Conservation (phyloP, 2,329 filamentous ascomycete species). For the Colletotrichum tabaci region DNA sequence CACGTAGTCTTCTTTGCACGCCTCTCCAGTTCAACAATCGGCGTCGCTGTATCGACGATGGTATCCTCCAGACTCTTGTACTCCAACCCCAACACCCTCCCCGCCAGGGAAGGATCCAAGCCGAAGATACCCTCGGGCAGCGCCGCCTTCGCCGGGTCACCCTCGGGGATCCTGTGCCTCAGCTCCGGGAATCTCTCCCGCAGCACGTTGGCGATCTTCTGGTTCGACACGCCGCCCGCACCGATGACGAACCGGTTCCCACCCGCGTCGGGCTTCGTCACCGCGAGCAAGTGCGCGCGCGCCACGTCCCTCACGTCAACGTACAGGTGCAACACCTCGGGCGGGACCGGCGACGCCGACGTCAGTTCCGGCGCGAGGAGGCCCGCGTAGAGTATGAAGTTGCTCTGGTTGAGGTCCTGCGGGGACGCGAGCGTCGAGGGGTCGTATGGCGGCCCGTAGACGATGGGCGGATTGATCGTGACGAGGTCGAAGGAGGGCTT, state of each 20-base stretch:
- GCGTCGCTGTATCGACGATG: conserved; percentile 44
- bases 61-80: conserved; percentile 44
- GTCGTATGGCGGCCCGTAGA: conserved; percentile 36
- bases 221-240: conserved; percentile 43
- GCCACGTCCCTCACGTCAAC: conserved; percentile 49
- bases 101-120: conserved; percentile 41
- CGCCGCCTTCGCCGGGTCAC: conserved; percentile 36
- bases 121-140: conserved; percentile 44
- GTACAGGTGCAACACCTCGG: conserved; percentile 45
- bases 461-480: conserved; percentile 46
- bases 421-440: neutral
- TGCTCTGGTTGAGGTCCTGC: conserved; percentile 32
- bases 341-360: conserved; percentile 34
- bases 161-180: conserved; percentile 44
- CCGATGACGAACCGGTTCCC: conserved; percentile 46
- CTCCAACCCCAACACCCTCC: conserved; percentile 44
- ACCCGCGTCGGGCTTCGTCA: conserved; percentile 45
- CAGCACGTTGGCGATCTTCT: conserved; percentile 44
- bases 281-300: conserved; percentile 46
- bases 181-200: conserved; percentile 43
- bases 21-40: conserved; percentile 45
- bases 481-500: conserved; percentile 55
- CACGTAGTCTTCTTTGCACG: neutral
- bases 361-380: conserved; percentile 21
- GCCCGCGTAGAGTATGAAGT: conserved; percentile 26